Evolutionary conservation across 1,284 basidiomycete genomes (phyloP).

Genomic region (Taiwanofungus camphoratus): DNA sequence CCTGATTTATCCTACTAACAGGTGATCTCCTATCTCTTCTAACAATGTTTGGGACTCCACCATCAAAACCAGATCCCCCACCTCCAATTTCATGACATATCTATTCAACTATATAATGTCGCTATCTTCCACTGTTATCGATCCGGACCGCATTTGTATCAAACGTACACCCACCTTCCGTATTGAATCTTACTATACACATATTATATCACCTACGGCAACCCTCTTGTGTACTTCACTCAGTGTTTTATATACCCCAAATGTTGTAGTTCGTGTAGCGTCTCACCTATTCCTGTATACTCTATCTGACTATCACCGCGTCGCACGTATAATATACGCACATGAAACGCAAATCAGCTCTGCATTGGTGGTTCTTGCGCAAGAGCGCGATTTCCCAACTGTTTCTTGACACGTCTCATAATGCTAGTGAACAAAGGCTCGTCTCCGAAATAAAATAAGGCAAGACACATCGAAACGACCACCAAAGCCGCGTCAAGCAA

Average conservation of each 20-base stretch:
- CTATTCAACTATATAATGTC: neutral
- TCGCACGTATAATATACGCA: too few species aligned
- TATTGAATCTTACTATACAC: neutral
- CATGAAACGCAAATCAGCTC: too few species aligned
- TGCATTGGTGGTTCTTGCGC: too few species aligned
- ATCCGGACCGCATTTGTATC: neutral
- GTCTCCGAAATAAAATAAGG: slow-evolving; percentile 43
- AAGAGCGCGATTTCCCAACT: neutral
- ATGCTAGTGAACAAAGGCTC: slow-evolving; percentile 34
- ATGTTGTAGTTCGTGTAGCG: neutral
- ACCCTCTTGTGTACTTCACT: neutral
- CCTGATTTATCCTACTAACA: slow-evolving; percentile 11
- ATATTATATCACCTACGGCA: neutral
- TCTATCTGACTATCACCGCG: neutral
- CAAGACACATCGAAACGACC: slow-evolving; percentile 32
- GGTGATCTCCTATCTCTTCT: slow-evolving; percentile 19
- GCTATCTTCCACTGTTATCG: neutral
- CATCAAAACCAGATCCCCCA: slow-evolving; percentile 10
- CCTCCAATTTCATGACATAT: slow-evolving; percentile 66
- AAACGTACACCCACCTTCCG: slow-evolving; percentile 1
- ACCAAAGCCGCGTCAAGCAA: slow-evolving; percentile 40
- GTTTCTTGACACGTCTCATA: neutral
- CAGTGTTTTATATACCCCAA: neutral
- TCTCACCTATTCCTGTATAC: neutral
- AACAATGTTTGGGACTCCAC: slow-evolving; percentile 12